Evolutionary conservation across 257 asterid genomes (phyloP).

Genomic region (Voacanga thouarsii): DNA sequence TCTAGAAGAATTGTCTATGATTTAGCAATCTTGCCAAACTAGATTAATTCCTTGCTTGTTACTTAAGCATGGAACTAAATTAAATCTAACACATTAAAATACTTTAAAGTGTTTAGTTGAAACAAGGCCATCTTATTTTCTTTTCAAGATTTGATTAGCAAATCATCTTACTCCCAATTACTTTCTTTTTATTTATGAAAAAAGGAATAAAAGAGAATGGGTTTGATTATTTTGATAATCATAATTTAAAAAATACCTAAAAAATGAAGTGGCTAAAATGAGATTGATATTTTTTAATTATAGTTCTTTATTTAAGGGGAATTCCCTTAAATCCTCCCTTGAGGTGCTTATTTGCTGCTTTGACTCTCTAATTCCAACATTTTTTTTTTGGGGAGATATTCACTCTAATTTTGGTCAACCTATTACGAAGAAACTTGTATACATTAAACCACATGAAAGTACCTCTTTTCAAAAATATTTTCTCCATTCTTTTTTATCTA

Average conservation of each 20-base stretch:
- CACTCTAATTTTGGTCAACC: slow-evolving; percentile 19
- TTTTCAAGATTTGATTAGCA: not conserved
- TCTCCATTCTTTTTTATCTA: too few species aligned
- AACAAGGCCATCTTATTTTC: not conserved
- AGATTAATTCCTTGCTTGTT: slow-evolving; percentile 23
- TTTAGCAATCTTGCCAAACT: slow-evolving; percentile 19
- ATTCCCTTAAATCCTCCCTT: not conserved
- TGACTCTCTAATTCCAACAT: slow-evolving; percentile 20
- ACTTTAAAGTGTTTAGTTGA: not conserved
- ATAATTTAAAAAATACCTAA: too few species aligned
- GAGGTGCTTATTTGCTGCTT: slow-evolving; percentile 21
- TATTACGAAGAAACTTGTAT: slow-evolving; percentile 10
- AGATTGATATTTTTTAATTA: slow-evolving; percentile 9
- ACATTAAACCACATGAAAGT: not conserved
- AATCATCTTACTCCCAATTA: slow-evolving; percentile 3
- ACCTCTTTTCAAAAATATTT: not conserved
- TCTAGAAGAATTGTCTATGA: slow-evolving; percentile 11
- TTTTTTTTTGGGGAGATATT: too few species aligned
- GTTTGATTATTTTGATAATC: not conserved
- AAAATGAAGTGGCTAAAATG: not conserved
- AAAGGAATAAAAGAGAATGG: not conserved
- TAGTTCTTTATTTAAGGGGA: not conserved
- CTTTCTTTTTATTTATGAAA: not conserved
- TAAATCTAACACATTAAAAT: not conserved
- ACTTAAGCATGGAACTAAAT: slow-evolving; percentile 18